Conservation (phyloP, 2,329 filamentous ascomycete species). For the Exophiala calicioides region DNA sequence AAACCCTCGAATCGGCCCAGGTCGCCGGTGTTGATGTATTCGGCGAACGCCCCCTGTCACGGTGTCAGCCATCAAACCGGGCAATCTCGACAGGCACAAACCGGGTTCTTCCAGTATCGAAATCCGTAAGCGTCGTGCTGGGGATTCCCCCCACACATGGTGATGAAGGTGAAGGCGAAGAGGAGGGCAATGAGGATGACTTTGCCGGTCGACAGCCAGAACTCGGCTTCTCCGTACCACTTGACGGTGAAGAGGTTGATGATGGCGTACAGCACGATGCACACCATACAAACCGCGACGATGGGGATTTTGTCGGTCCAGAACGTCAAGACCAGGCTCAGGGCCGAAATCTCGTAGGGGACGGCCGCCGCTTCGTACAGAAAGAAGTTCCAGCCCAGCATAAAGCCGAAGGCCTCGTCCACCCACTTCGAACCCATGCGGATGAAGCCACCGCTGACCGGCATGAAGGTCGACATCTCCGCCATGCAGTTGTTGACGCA, state of each 20-base stretch:
- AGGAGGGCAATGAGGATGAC: constrained; percentile 68
- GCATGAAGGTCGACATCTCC: constrained; percentile 48
- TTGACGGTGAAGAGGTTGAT: constrained; percentile 70
- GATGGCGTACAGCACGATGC: constrained; percentile 32
- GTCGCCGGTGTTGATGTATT: constrained; percentile 64
- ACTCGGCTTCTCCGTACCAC: constrained; percentile 72
- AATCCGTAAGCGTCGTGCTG: constrained; percentile 69
- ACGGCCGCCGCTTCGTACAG: constrained; percentile 43
- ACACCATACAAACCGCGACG: constrained; percentile 35
- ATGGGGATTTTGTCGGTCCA: constrained; percentile 41
- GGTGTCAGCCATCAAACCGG: constrained; percentile 46
- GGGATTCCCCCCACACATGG: constrained; percentile 78
- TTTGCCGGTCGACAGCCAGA: constrained; percentile 67
- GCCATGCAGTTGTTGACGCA: constrained; percentile 42
- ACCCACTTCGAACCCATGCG: constrained; percentile 45
- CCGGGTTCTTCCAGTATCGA: constrained; percentile 54
- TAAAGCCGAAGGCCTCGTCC: constrained; percentile 47
- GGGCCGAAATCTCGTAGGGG: constrained; percentile 44
- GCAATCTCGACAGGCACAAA: no score
- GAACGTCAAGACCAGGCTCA: constrained; percentile 42
- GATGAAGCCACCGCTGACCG: constrained; percentile 42
- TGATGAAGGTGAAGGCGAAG: constrained; percentile 73
- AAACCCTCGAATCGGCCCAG: constrained; percentile 57
- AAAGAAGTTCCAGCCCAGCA: constrained; percentile 50
- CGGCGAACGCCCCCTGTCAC: constrained; percentile 55